A percentile compares a stretch with the other conserved stretches of the same genome.
Evolutionary conservation across 306 rosid species (phyloP).

Genomic region (Lathyrus sativus): DNA sequence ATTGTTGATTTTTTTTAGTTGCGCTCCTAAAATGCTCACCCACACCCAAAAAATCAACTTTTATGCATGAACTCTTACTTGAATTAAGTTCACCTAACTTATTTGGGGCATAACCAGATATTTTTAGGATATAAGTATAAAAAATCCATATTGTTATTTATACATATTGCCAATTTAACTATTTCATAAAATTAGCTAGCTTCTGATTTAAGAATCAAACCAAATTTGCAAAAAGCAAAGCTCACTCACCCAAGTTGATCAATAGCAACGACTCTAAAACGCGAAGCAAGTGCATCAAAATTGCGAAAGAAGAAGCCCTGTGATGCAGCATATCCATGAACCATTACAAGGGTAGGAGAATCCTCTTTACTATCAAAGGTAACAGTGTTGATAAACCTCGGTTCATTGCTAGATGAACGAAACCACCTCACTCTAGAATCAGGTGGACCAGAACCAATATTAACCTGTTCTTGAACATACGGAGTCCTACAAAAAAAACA

Average conservation of each 20-base stretch:
- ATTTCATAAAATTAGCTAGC: background rate
- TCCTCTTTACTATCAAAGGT: constrained; percentile 69
- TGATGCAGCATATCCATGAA: constrained; percentile 88
- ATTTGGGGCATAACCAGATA: too few relatives aligned
- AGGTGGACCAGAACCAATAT: constrained; percentile 91
- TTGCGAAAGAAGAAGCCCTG: constrained; percentile 97
- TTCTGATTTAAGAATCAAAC: background rate
- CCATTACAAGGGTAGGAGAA: constrained; percentile 88
- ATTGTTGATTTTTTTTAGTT: background rate
- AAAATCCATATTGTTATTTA: background rate
- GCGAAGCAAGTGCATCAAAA: constrained; percentile 87
- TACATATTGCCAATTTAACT: background rate
- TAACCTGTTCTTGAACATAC: constrained; percentile 81
- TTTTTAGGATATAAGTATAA: too few relatives aligned
- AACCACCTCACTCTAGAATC: constrained; percentile 87
- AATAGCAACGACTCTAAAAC: constrained; percentile 81
- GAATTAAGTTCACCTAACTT: too few relatives aligned
- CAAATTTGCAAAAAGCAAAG: background rate
- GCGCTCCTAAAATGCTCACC: too few relatives aligned
- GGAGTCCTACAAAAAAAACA: constrained; percentile 62
- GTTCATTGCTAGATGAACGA: constrained; percentile 74
- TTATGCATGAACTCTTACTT: too few relatives aligned
- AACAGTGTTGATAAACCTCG: constrained; percentile 83
- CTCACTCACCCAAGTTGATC: constrained; percentile 97
- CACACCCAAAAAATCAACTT: too few relatives aligned